These are phyloP conservation scores for Candida namnaoensis DNA, from an alignment of 805 yeast genomes.

Conservation along the genomic window DNA sequence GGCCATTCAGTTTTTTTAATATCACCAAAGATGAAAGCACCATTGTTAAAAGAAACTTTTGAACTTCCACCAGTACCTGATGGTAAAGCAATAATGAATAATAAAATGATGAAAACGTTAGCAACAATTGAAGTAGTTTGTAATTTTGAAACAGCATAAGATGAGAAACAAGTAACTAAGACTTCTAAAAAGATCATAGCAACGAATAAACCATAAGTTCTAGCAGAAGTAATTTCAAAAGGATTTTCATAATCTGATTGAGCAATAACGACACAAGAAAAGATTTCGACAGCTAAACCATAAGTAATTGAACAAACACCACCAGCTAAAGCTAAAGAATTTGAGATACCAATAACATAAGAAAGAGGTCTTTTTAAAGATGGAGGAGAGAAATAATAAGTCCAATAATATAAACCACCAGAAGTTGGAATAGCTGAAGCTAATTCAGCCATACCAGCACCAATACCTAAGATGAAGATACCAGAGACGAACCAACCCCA, in stretches of 20 bases:
- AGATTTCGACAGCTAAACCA: slow-evolving; percentile 49
- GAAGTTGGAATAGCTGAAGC: slow-evolving; percentile 62
- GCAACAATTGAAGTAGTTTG: slow-evolving; percentile 47
- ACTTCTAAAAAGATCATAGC: slow-evolving; percentile 45
- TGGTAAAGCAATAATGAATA: slow-evolving; percentile 53
- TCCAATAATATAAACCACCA: slow-evolving; percentile 62
- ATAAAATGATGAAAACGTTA: slow-evolving; percentile 38
- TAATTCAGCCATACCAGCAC: slow-evolving; percentile 49
- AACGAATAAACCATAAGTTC: slow-evolving; percentile 50
- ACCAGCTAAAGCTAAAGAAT: slow-evolving; percentile 52
- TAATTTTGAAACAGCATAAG: slow-evolving; percentile 41
- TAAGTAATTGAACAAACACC: slow-evolving; percentile 59
- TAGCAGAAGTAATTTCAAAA: slow-evolving; percentile 43
- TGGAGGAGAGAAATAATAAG: slow-evolving; percentile 52
- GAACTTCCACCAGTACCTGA: slow-evolving; percentile 34
- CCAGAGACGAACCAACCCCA: slow-evolving; percentile 68
- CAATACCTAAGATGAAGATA: slow-evolving; percentile 41
- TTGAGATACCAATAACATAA: slow-evolving; percentile 57
- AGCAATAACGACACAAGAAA: slow-evolving; percentile 38
- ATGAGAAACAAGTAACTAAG: slow-evolving; percentile 40
- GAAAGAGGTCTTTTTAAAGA: slow-evolving; percentile 37
- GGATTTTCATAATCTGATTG: slow-evolving; percentile 25
- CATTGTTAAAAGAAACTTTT: slow-evolving; percentile 38
- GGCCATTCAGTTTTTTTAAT: slow-evolving; percentile 50
- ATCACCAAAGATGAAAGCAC: slow-evolving; percentile 45